These are phyloP conservation scores for Ascomycota sp. DNA, from an alignment of 2,329 filamentous ascomycete species.

Conservation along the genomic window DNA sequence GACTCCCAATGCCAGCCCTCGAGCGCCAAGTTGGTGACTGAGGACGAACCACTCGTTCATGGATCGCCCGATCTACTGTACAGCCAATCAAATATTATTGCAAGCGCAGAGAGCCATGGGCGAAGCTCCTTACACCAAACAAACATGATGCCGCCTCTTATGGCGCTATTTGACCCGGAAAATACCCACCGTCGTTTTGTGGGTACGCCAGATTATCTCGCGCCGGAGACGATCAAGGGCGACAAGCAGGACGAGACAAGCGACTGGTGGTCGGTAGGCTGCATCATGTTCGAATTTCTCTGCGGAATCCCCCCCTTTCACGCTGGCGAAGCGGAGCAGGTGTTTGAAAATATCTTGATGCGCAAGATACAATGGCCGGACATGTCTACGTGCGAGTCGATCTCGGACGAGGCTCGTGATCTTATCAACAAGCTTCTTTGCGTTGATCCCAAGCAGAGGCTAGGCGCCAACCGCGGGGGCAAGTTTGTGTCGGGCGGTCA, in stretches of 20 bases:
- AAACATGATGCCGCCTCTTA: conserved; percentile 69
- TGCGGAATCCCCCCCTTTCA: conserved; percentile 91
- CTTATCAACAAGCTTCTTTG: conserved; percentile 85
- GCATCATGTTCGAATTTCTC: conserved; percentile 90
- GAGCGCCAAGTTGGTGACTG: conserved; percentile 38
- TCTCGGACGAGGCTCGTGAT: conserved; percentile 79
- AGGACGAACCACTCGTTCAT: conserved; percentile 56
- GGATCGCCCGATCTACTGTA: conserved; percentile 59
- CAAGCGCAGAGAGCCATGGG: conserved; percentile 14
- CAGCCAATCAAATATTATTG: conserved; percentile 7
- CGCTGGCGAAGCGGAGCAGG: conserved; percentile 69
- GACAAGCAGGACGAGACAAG: conserved; percentile 93
- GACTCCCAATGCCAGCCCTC: conserved; percentile 20
- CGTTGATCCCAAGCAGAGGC: conserved; percentile 56
- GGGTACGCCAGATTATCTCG: conserved; percentile 89
- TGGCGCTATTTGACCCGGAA: conserved; percentile 88
- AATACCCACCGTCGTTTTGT: conserved; percentile 88
- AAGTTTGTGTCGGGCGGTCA: conserved; percentile 68
- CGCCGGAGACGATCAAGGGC: conserved; percentile 89
- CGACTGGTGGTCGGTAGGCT: conserved; percentile 99
- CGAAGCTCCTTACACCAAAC: conserved; percentile 22
- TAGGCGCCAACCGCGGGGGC: conserved; percentile 72
- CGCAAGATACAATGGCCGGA: conserved; percentile 87
- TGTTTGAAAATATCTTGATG: conserved; percentile 89
- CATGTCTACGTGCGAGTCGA: conserved; percentile 48